Conservation (phyloP, 352 stramenopile species). For the Phytophthora megakarya region DNA sequence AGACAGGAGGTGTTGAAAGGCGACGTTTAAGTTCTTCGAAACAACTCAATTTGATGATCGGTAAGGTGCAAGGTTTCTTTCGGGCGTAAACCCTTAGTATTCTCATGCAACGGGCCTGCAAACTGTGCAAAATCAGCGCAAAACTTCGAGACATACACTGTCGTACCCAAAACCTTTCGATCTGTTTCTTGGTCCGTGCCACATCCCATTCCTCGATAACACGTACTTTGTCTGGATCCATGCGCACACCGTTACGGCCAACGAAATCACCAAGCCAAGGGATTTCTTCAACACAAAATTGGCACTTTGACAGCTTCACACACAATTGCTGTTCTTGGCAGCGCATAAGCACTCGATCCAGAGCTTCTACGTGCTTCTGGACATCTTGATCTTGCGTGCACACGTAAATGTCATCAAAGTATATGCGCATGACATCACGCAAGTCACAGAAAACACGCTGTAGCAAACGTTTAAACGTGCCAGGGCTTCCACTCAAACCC, state of each 20-base stretch:
- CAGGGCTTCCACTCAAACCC: background rate
- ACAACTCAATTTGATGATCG: too few relatives aligned
- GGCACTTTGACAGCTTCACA: constrained; percentile 11
- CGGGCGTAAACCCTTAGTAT: background rate
- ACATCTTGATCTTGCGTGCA: background rate
- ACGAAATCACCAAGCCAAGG: constrained; percentile 12
- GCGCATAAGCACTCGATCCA: background rate
- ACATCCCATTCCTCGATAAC: too few relatives aligned
- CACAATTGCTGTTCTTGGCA: too few relatives aligned
- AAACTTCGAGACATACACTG: background rate
- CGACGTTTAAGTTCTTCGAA: too few relatives aligned
- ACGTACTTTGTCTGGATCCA: constrained; percentile 10
- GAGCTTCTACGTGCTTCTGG: background rate
- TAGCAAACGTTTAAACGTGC: constrained; percentile 1
- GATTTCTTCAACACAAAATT: background rate
- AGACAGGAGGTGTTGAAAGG: too few relatives aligned
- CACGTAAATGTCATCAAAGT: constrained; percentile 9
- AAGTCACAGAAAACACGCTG: background rate
- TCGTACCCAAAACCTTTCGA: constrained; percentile 5
- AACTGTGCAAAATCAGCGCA: constrained; percentile 10
- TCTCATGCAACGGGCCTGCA: background rate
- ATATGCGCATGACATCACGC: constrained; percentile 1
- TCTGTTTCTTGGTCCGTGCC: too few relatives aligned
- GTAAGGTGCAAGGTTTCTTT: too few relatives aligned
- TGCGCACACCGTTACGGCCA: background rate